These are phyloP conservation scores for Coemansia sp. DNA, from an alignment of 192 early-diverging fungal species.

Conservation along the genomic window DNA sequence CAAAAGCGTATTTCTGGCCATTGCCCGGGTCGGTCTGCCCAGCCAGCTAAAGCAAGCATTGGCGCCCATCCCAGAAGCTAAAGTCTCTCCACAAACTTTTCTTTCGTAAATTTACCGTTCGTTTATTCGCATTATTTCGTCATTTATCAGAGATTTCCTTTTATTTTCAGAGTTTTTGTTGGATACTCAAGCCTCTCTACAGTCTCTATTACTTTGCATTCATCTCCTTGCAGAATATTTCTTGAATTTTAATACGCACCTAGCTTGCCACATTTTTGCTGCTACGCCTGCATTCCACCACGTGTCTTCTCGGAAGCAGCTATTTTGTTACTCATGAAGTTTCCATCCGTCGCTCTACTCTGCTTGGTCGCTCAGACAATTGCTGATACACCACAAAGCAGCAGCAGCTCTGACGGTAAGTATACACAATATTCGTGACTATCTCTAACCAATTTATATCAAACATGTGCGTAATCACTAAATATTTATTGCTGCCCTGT, in stretches of 20 bases:
- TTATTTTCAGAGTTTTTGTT: not conserved
- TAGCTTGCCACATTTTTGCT: not conserved
- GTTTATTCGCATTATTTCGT: not conserved
- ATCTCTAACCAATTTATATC: not conserved
- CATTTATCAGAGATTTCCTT: not conserved
- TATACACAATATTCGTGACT: not conserved
- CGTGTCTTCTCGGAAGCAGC: not conserved
- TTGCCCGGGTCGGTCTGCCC: too few relatives aligned
- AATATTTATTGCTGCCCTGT: not conserved
- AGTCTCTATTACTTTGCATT: not conserved
- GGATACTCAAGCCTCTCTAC: not conserved
- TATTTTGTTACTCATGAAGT: not conserved
- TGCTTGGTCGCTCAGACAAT: not conserved
- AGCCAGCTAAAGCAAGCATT: too few relatives aligned
- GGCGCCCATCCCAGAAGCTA: too few relatives aligned
- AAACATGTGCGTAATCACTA: not conserved
- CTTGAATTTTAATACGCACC: not conserved
- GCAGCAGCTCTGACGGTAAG: slow-evolving; percentile 7
- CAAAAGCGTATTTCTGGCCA: too few relatives aligned
- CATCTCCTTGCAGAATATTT: not conserved
- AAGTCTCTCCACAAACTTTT: not conserved
- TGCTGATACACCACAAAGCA: not conserved
- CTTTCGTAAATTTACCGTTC: not conserved
- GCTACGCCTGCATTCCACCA: not conserved
- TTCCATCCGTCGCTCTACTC: slow-evolving; percentile 4